Base-by-base conservation (phyloP, 306 rosid genomes). In the Luffa acutangula region DNA sequence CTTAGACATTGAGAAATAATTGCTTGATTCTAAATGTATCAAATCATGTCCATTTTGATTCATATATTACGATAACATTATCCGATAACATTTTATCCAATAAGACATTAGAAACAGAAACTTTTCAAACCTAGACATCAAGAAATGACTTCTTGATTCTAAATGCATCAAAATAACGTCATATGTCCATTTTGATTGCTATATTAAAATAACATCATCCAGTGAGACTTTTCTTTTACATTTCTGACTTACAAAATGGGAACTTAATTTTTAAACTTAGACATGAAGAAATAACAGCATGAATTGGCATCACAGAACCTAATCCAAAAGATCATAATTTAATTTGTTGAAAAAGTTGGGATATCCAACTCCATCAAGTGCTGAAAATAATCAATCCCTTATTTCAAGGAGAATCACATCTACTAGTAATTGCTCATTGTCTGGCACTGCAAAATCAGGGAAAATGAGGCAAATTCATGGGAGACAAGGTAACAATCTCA, bases 401-500 rank as follows among this genome's bases (percentile, higher is more conserved):
- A 56, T 18, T 33, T 53, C 48, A 9, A 76, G 79, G 51, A 4
- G 52, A 76, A 76, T 54, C 79, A 36, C 79, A 76, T 73, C 78
- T 49, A 11, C 41, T 25, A 72, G 6, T 25, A 20, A 14, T 72
- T 72, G 42, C 42, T 48, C 59, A 48, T 72, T 69, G 75, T 42
- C 59, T 73, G 58, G 59, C 77, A 31, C 59, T 73, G 59, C 77
- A 54, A 75, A 54, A 53, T 51, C 20, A 49, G 34, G 21, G 18
- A 33, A 51, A 53, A 37, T 76, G 66, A 34, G 66, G 79, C 34
- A 36, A 53, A 76, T 54, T 76, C 66, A 54, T 54, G 79, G 65
- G 79, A 56, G 79, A 76, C 79, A 76, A 76, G 18, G 37, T 53
- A 76, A 76, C 79, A 54, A 76, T 56, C 63, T 54, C 63, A 76